These are phyloP conservation scores for Tylopilus balloui DNA, from an alignment of 768 basidiomycete species.

Conservation along the genomic window DNA sequence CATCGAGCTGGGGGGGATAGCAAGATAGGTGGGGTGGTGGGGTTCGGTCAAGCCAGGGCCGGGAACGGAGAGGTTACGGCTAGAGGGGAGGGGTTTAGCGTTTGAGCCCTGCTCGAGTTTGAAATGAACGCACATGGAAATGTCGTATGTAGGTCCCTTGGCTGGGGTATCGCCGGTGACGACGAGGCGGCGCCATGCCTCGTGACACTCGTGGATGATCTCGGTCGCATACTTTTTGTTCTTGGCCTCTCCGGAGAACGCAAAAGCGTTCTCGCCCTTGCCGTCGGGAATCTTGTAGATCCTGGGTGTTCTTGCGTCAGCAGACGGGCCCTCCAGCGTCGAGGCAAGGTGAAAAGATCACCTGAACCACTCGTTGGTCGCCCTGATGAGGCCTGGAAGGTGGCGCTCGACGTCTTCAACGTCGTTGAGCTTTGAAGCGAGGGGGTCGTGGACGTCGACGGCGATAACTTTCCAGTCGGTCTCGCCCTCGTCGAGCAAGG, in stretches of 20 bases:
- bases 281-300: constrained; percentile 97
- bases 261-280: constrained; percentile 96
- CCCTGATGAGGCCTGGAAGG: constrained; percentile 92
- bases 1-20: constrained; percentile 73
- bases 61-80: constrained; percentile 74
- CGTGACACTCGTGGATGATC: constrained; percentile 98
- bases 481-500: constrained; percentile 97
- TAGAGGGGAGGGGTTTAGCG: constrained; percentile 30
- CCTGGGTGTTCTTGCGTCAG: constrained; percentile 37
- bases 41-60: constrained; percentile 62
- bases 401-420: constrained; percentile 99
- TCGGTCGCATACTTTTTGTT: constrained; percentile 99
- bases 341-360: constrained; percentile 25
- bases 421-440: constrained; percentile 95
- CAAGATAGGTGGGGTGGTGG: constrained; percentile 59
- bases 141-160: constrained; percentile 65
- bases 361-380: constrained; percentile 99
- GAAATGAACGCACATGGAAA: constrained; percentile 69
- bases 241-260: constrained; percentile 99
- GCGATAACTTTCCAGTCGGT: constrained; percentile 99
- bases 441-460: constrained; percentile 92
- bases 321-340: neutral
- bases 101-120: neutral
- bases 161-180: constrained; percentile 65
- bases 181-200: constrained; percentile 95